Evolutionary conservation across 805 yeast species (phyloP), one percentile per base, ranked within the genome.

Genomic region (Teunomyces cretensis): DNA sequence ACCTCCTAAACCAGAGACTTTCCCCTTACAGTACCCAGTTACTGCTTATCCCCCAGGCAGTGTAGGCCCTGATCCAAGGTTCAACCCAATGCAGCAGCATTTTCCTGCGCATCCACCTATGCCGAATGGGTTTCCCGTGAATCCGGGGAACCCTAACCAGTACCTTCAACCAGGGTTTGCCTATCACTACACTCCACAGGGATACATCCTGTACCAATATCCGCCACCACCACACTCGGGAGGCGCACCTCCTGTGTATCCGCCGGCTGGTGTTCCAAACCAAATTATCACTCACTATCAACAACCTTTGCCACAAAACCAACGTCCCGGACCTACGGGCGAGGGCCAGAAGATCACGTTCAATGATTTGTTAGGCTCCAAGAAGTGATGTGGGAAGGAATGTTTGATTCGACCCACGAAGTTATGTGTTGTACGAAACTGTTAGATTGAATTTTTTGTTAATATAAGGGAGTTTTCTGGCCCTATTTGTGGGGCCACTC

Each of bases 281-380:
- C 45, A 32, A 11, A 47, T 47, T 12, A 19, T 40, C n/a, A 36
- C 47, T 9, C 45, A 44, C 28, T 40, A 31, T 16, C 52, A 39
- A 38, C 52, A 43, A 32, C 42, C 54, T 14, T 37, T 33, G 37
- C 48, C 52, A 32, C 35, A 30, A 17, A 45, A 15, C 37, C 47
- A 40, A 6, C 42, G 11, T 15, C 26, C 40, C 14, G 39, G 45
- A 22, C 39, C 32, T 9, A 17, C 19, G 4, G 39, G 27, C 11
- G 43, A 53, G 19, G 75, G 72, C 12, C 74, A 69, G 42, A 65
- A 62, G 55, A 71, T 72, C 43, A 59, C 69, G 17, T 72, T 72
- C 41, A 66, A 67, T 51, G 75, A 72, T 24, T 63, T 72, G 51
- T 56, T 70, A 45, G 64, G 70, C 22, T 64, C 61, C 6, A 48